These are phyloP conservation scores for Vicia villosa DNA, from an alignment of 306 rosid genomes.

Conservation along the genomic window DNA sequence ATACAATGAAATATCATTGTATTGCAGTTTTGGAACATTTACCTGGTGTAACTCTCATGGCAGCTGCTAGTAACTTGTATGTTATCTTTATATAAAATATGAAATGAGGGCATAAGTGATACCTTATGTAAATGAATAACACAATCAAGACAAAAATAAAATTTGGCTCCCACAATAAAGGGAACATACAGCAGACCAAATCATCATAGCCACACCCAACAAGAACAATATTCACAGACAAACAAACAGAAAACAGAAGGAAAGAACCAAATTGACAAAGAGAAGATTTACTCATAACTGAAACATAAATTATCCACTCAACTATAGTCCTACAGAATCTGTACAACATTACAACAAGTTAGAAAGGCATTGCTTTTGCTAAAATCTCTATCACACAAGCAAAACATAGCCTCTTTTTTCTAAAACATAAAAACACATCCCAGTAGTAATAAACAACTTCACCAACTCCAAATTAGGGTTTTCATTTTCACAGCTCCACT, in stretches of 20 bases:
- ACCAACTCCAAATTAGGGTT: neutral
- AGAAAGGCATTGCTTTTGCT: neutral
- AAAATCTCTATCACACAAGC: neutral
- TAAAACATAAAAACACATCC: neutral
- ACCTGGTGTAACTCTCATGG: neutral
- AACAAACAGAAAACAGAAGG: neutral
- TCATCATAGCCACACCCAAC: neutral
- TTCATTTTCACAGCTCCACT: neutral
- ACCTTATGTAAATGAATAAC: neutral
- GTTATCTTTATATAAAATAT: neutral
- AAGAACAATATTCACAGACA: neutral
- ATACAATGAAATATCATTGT: neutral
- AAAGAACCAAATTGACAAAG: neutral
- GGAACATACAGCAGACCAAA: too few relatives aligned
- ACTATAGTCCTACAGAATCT: neutral
- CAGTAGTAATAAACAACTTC: neutral
- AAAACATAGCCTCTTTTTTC: neutral
- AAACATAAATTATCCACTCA: neutral
- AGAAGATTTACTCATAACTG: neutral
- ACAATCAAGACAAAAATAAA: neutral
- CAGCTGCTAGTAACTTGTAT: neutral
- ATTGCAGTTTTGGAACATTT: neutral
- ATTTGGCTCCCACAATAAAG: neutral
- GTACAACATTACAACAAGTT: neutral
- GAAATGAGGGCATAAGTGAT: neutral